Percentiles rank a stretch among this genome's conserved stretches.
Conservation (phyloP, 2,329 filamentous ascomycete species). For the Ophiostoma montium region DNA sequence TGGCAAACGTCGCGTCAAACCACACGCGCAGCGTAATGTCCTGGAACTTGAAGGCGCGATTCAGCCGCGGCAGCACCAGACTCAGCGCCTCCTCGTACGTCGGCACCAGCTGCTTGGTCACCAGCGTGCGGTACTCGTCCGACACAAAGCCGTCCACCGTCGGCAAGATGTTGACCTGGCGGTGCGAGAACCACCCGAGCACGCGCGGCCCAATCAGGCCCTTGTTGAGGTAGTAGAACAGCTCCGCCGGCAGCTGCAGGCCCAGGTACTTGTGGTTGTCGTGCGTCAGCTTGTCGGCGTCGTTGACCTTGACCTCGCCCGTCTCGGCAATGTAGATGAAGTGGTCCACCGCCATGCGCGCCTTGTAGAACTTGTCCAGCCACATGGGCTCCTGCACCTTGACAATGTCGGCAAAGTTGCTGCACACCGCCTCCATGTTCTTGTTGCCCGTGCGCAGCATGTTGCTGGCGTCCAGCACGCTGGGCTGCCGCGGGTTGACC, state of each 20-base stretch:
- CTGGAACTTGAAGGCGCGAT: slow-evolving; percentile 72
- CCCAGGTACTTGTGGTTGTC: slow-evolving; percentile 86
- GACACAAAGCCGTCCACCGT: slow-evolving; percentile 74
- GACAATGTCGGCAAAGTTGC: slow-evolving; percentile 66
- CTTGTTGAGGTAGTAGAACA: slow-evolving; percentile 78
- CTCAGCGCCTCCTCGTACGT: slow-evolving; percentile 64
- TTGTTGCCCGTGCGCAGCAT: slow-evolving; percentile 59
- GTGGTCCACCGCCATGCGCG: slow-evolving; percentile 73
- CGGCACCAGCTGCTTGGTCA: slow-evolving; percentile 59
- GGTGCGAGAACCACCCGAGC: slow-evolving; percentile 68
- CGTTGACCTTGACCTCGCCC: slow-evolving; percentile 65
- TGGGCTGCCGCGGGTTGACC: slow-evolving; percentile 41
- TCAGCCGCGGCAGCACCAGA: slow-evolving; percentile 63
- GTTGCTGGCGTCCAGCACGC: slow-evolving; percentile 63
- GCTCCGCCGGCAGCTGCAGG: slow-evolving; percentile 75
- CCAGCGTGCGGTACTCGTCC: slow-evolving; percentile 65
- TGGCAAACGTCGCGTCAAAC: slow-evolving; percentile 60
- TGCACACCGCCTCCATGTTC: slow-evolving; percentile 58
- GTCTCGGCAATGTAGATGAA: slow-evolving; percentile 66
- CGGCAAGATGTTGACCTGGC: slow-evolving; percentile 64
- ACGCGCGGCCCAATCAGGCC: slow-evolving; percentile 69
- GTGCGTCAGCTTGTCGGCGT: slow-evolving; percentile 57
- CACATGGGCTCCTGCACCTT: slow-evolving; percentile 59
- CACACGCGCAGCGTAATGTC: slow-evolving; percentile 67
- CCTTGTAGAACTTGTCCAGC: slow-evolving; percentile 74